These are phyloP conservation scores for Pythium apleroticum DNA, from an alignment of 352 stramenopile genomes.

Conservation along the genomic window DNA sequence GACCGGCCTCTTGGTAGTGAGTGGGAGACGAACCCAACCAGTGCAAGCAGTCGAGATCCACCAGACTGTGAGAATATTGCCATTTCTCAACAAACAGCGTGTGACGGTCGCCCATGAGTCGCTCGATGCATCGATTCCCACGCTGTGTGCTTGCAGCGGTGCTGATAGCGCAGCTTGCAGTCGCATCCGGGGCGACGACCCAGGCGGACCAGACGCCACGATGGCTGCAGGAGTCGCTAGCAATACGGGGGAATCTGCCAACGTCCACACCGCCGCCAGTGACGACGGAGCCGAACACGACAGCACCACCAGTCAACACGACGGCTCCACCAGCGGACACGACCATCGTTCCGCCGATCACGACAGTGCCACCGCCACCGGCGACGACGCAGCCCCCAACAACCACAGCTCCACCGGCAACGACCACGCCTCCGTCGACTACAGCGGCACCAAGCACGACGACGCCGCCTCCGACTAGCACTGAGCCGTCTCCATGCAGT, in stretches of 20 bases:
- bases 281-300: background rate
- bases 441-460: background rate
- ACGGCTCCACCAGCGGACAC: background rate
- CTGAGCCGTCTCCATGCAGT: background rate
- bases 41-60: background rate
- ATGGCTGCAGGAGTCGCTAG: background rate
- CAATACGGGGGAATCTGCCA: background rate
- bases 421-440: background rate
- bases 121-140: background rate
- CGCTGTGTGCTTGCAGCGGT: background rate
- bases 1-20: no score
- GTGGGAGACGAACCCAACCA: background rate
- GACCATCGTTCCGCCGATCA: background rate
- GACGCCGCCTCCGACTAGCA: conserved; percentile 2
- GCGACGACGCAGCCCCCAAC: background rate
- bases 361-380: background rate
- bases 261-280: background rate
- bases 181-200: background rate
- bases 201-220: background rate
- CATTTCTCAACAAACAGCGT: background rate
- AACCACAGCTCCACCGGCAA: background rate
- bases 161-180: background rate
- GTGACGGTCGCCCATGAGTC: background rate
- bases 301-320: background rate
- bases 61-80: background rate